Percentiles rank a stretch among this genome's conserved stretches.
These are phyloP conservation scores for Boletus sensibilis DNA, from an alignment of 768 basidiomycete genomes.

Conservation along the genomic window DNA sequence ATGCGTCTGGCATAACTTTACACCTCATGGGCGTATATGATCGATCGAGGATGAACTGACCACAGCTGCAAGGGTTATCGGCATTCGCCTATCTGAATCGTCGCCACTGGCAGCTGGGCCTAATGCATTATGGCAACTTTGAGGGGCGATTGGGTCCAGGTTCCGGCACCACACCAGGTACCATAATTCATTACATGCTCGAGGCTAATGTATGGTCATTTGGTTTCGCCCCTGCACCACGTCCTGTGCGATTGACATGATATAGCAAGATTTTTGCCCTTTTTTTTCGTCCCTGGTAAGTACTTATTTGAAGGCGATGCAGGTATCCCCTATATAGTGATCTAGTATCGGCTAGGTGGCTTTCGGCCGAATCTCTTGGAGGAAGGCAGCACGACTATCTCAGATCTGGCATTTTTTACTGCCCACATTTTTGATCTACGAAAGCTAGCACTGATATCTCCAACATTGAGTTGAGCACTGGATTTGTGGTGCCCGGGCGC, in stretches of 20 bases:
- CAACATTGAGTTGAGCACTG: too few species aligned
- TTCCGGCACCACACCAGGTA: neutral
- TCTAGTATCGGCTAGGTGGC: neutral
- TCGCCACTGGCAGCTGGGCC: neutral
- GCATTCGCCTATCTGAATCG: neutral
- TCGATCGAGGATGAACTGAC: slow-evolving; percentile 6
- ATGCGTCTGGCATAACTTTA: slow-evolving; percentile 3
- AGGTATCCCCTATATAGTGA: neutral
- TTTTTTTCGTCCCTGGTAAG: neutral
- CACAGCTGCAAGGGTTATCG: neutral
- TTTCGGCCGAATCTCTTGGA: neutral
- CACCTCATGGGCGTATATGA: slow-evolving; percentile 11
- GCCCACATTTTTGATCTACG: neutral
- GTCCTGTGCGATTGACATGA: neutral
- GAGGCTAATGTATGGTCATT: neutral
- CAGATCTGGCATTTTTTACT: neutral
- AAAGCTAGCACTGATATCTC: neutral
- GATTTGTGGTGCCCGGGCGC: neutral
- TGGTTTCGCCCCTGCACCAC: neutral
- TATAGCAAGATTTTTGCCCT: neutral
- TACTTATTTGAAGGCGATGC: neutral
- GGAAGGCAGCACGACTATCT: neutral
- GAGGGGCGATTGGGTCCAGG: neutral
- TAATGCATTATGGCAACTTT: neutral
- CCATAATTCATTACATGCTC: neutral